A percentile compares a stretch with the other conserved stretches of the same genome.
Evolutionary conservation across 257 asterid species (phyloP).

Genomic region (Ilex asprella): DNA sequence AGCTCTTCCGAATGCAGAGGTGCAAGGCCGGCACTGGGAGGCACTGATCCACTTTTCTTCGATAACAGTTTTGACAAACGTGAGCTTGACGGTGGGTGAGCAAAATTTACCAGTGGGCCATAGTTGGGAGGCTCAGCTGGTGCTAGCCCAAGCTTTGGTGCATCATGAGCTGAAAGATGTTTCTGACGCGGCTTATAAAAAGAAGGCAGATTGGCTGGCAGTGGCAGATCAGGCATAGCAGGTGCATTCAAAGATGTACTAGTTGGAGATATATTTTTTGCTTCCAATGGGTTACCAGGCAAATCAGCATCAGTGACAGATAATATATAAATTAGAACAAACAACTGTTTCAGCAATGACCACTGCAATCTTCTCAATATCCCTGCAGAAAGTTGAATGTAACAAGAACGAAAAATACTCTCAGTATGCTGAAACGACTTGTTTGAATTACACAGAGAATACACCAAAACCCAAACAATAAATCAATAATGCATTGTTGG

Average conservation of each 20-base stretch:
- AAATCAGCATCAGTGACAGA: slow-evolving; percentile 34
- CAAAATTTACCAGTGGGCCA: slow-evolving; percentile 49
- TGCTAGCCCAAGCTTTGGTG: slow-evolving; percentile 30
- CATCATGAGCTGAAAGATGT: slow-evolving; percentile 29
- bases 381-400: slow-evolving; percentile 38
- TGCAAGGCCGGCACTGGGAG: slow-evolving; percentile 37
- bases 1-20: slow-evolving; percentile 34
- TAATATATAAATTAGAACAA: slow-evolving; percentile 39
- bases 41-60: slow-evolving; percentile 40
- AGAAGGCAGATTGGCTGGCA: slow-evolving; percentile 28
- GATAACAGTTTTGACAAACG: slow-evolving; percentile 40
- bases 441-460: no score
- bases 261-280: slow-evolving; percentile 28
- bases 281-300: slow-evolving; percentile 26
- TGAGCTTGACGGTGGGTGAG: slow-evolving; percentile 51
- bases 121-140: slow-evolving; percentile 43
- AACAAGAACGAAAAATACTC: slow-evolving; percentile 3
- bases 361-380: slow-evolving; percentile 28
- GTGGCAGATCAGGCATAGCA: slow-evolving; percentile 35
- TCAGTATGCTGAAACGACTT: background rate
- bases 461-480: no score
- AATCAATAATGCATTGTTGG: no score
- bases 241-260: slow-evolving; percentile 23
- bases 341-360: slow-evolving; percentile 33
- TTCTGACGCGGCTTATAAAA: slow-evolving; percentile 27